phyloP scores from a whole-genome alignment of 2,329 filamentous ascomycete species.

The Phialocephala sp. region DNA sequence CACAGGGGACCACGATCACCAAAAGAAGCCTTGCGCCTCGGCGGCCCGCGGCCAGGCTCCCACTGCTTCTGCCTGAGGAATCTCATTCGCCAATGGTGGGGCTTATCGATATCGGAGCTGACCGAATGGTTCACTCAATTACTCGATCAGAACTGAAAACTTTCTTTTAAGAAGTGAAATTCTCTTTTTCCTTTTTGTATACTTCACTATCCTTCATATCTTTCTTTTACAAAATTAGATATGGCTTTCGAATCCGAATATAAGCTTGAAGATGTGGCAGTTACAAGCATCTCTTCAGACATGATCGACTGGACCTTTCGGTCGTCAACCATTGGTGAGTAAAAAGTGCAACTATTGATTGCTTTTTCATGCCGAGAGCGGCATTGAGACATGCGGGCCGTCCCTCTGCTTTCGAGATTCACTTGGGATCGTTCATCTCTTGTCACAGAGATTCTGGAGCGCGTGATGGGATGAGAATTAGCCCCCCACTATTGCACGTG shows the following conservation, averaged over 20 bases:
- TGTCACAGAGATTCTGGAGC: neutral
- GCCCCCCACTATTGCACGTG: slow-evolving; percentile 17
- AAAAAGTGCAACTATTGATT: slow-evolving; percentile 8
- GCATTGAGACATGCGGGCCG: neutral
- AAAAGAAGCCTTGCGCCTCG: neutral
- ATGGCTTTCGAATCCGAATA: slow-evolving; percentile 54
- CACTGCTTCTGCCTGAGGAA: neutral
- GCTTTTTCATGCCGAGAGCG: neutral
- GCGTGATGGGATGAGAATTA: neutral
- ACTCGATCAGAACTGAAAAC: slow-evolving; percentile 37
- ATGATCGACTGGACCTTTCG: slow-evolving; percentile 67
- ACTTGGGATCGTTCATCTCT: neutral
- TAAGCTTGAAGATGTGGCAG: slow-evolving; percentile 59
- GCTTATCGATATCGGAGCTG: slow-evolving; percentile 33
- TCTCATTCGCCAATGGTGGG: slow-evolving; percentile 29
- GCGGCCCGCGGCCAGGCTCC: slow-evolving; percentile 9
- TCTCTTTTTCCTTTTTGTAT: slow-evolving; percentile 2
- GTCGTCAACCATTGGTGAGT: slow-evolving; percentile 65
- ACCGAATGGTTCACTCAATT: slow-evolving; percentile 31
- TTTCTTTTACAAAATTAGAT: slow-evolving; percentile 16
- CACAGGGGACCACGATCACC: neutral
- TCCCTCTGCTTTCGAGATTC: neutral
- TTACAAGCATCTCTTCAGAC: slow-evolving; percentile 54
- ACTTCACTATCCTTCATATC: slow-evolving; percentile 1
- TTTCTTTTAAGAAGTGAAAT: slow-evolving; percentile 10